A percentile compares a stretch with the other conserved stretches of the same genome.
These are phyloP conservation scores for Thozetella sp. DNA, from an alignment of 495 filamentous ascomycete species.

Conservation along the genomic window DNA sequence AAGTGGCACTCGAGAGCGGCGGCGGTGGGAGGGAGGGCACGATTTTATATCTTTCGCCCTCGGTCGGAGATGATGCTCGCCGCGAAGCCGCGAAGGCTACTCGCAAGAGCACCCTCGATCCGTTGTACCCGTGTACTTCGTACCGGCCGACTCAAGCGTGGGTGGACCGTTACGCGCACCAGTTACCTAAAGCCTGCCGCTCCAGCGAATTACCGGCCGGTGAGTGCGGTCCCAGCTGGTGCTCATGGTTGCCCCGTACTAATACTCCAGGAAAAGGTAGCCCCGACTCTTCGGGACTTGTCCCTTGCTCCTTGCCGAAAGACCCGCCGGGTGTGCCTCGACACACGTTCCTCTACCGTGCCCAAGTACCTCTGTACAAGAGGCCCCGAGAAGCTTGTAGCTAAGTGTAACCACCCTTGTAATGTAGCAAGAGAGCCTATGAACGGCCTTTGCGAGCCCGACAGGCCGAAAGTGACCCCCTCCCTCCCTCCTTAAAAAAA, in stretches of 20 bases:
- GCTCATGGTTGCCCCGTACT: not conserved
- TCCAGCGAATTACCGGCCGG: not conserved
- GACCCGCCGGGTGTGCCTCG: not conserved
- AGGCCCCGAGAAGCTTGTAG: no score
- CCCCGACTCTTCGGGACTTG: not conserved
- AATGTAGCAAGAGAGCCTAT: no score
- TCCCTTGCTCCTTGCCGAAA: not conserved
- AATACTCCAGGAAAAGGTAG: constrained; percentile 1
- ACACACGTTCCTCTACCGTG: not conserved
- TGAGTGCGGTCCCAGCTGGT: not conserved
- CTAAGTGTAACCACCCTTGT: no score
- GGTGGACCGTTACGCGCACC: not conserved
- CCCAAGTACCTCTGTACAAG: no score
- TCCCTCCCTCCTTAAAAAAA: no score
- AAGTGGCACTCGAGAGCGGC: not conserved
- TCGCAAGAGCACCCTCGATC: not conserved
- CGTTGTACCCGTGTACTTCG: not conserved
- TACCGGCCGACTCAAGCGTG: not conserved
- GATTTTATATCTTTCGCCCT: not conserved
- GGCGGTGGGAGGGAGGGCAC: not conserved
- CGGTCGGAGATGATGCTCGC: not conserved
- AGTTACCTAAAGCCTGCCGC: not conserved
- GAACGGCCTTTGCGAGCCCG: no score
- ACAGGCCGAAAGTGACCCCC: no score
- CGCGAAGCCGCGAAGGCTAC: not conserved